These are phyloP conservation scores for Rubia yunnanensis DNA, from an alignment of 257 asterid species.

Conservation along the genomic window DNA sequence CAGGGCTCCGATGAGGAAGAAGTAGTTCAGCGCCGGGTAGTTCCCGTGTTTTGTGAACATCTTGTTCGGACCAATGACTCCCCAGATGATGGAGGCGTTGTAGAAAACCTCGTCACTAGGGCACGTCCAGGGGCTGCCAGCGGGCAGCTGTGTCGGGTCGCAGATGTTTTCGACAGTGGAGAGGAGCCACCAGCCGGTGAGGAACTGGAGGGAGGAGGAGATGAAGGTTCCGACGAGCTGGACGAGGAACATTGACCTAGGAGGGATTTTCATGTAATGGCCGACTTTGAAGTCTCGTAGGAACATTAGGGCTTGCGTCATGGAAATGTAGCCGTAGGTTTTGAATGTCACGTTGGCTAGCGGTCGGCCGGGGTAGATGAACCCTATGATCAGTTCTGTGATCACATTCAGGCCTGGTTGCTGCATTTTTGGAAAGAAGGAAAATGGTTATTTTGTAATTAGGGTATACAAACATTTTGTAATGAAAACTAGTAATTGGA, in stretches of 20 bases:
- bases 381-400: conserved; percentile 62
- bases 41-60: conserved; percentile 61
- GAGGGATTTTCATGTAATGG: conserved; percentile 54
- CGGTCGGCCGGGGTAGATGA: conserved; percentile 61
- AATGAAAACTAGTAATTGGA: too few species aligned
- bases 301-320: conserved; percentile 55
- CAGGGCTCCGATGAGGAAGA: conserved; percentile 53
- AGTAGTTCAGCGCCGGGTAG: conserved; percentile 48
- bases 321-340: conserved; percentile 75
- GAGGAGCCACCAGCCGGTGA: conserved; percentile 77
- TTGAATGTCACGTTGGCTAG: conserved; percentile 69
- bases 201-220: conserved; percentile 44
- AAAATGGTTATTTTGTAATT: neutral
- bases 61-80: conserved; percentile 56
- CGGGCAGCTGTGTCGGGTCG: conserved; percentile 27
- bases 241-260: neutral
- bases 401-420: conserved; percentile 58
- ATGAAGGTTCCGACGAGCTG: conserved; percentile 56
- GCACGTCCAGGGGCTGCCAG: conserved; percentile 83
- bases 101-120: conserved; percentile 65
- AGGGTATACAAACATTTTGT: too few species aligned
- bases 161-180: conserved; percentile 41
- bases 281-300: conserved; percentile 64
- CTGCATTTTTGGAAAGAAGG: conserved; percentile 12
- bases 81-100: conserved; percentile 81